These are phyloP conservation scores for Henckelia pumila DNA, from an alignment of 257 asterid species.

Conservation along the genomic window DNA sequence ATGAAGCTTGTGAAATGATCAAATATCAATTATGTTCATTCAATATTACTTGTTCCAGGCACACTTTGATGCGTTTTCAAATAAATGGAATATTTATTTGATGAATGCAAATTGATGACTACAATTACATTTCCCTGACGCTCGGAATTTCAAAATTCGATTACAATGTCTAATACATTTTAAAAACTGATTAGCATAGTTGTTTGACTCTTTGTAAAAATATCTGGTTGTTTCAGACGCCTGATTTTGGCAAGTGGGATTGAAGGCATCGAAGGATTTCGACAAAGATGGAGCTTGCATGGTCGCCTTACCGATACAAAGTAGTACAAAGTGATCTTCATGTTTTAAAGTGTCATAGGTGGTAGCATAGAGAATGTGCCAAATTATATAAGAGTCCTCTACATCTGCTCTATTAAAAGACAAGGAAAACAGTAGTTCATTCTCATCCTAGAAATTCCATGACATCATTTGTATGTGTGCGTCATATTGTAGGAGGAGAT, in stretches of 20 bases:
- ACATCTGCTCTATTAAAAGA: not conserved
- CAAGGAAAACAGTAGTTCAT: not conserved
- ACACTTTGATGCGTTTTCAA: not conserved
- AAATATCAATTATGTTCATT: not conserved
- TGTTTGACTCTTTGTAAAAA: not conserved
- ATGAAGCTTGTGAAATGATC: not conserved
- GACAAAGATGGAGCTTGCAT: conserved; percentile 92
- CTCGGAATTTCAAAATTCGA: not conserved
- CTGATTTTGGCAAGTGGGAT: conserved; percentile 91
- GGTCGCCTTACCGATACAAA: conserved; percentile 82
- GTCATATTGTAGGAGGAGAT: conserved; percentile 47
- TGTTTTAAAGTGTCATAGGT: conserved; percentile 14
- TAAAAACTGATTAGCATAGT: not conserved
- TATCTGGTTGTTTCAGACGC: conserved; percentile 40
- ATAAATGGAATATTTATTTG: too few species aligned
- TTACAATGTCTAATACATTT: not conserved
- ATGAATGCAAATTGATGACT: too few species aligned
- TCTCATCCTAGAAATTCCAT: not conserved
- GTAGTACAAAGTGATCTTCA: conserved; percentile 36
- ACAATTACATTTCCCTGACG: not conserved
- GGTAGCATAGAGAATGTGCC: not conserved
- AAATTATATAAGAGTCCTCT: not conserved
- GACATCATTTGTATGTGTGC: not conserved
- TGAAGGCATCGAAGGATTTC: conserved; percentile 88
- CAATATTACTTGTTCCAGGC: not conserved